phyloP scores from a whole-genome alignment of 163 green algal species.

The Coccomyxa subellipsoidea region DNA sequence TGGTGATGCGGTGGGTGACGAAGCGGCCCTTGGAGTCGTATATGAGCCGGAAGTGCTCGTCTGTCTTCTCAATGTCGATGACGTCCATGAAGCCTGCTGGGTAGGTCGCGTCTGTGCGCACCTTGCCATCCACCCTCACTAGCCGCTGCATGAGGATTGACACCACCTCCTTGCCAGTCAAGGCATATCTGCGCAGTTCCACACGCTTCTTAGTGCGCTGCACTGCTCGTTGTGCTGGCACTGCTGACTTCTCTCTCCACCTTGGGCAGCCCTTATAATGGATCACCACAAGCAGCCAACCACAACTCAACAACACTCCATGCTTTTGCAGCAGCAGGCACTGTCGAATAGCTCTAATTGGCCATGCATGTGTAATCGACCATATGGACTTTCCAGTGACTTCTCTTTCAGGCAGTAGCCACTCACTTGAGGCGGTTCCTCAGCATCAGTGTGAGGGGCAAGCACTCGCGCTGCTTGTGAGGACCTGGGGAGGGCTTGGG shows the following conservation, averaged over 20 bases:
- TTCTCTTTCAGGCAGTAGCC: background rate
- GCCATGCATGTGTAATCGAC: no score
- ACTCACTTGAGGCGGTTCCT: conserved; percentile 96
- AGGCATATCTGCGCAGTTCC: conserved; percentile 82
- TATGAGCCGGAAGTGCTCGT: conserved; percentile 98
- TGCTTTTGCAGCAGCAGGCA: no score
- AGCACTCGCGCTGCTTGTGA: conserved; percentile 98
- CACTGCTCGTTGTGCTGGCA: no score
- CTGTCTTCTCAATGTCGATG: conserved; percentile 94
- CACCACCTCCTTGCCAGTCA: conserved; percentile 94
- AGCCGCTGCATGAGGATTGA: conserved; percentile 97
- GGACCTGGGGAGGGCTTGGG: conserved; percentile 94
- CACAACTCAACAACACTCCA: no score
- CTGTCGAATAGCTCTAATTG: no score
- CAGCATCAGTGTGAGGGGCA: conserved; percentile 95
- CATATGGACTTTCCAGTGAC: no score
- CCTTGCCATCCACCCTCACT: conserved; percentile 98
- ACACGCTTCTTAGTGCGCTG: no score
- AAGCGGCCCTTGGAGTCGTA: conserved; percentile 99
- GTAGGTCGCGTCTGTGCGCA: conserved; percentile 93
- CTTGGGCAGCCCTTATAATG: no score
- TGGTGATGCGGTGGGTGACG: conserved; percentile 92
- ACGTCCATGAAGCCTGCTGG: conserved; percentile 99
- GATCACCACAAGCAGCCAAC: no score
- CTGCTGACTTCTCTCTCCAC: no score